These are phyloP conservation scores for Physcomitrium patens DNA, from an alignment of 225 moss, liverwort and hornwort species.

Conservation along the genomic window DNA sequence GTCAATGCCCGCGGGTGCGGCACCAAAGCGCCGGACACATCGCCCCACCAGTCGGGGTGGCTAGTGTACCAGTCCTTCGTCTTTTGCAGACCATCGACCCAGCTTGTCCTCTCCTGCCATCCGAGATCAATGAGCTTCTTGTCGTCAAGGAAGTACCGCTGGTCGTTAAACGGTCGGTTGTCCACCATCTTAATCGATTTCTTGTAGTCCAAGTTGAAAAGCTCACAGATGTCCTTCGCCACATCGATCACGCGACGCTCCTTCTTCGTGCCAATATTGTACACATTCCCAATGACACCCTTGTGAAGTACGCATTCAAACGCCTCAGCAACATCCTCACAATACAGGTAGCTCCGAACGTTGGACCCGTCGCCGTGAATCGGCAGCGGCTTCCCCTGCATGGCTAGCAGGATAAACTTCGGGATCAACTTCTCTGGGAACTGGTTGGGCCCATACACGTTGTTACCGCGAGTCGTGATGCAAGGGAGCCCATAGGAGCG, in stretches of 20 bases:
- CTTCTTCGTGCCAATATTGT: conserved; percentile 58
- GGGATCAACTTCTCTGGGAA: conserved; percentile 62
- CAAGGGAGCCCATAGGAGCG: conserved; percentile 51
- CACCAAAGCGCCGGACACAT: conserved; percentile 55
- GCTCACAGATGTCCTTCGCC: conserved; percentile 47
- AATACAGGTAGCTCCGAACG: conserved; percentile 51
- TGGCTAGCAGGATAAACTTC: conserved; percentile 54
- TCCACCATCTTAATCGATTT: conserved; percentile 57
- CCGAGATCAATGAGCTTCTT: conserved; percentile 53
- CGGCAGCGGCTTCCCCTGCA: conserved; percentile 54
- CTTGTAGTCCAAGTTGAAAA: conserved; percentile 53
- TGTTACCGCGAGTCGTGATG: conserved; percentile 60
- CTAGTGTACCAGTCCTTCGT: conserved; percentile 58
- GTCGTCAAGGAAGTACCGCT: conserved; percentile 54
- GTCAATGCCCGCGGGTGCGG: conserved; percentile 50
- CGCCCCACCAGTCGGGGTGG: conserved; percentile 58
- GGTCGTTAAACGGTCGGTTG: conserved; percentile 58
- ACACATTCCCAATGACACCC: conserved; percentile 51
- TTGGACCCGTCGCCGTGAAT: conserved; percentile 56
- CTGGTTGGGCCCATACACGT: conserved; percentile 55
- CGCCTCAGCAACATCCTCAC: conserved; percentile 58
- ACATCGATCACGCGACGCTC: conserved; percentile 55
- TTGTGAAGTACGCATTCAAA: conserved; percentile 55
- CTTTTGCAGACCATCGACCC: conserved; percentile 52
- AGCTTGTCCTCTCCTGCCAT: conserved; percentile 54